Base-by-base conservation (phyloP, 2,329 filamentous ascomycete genomes). In the Zymoseptoria tritici region DNA sequence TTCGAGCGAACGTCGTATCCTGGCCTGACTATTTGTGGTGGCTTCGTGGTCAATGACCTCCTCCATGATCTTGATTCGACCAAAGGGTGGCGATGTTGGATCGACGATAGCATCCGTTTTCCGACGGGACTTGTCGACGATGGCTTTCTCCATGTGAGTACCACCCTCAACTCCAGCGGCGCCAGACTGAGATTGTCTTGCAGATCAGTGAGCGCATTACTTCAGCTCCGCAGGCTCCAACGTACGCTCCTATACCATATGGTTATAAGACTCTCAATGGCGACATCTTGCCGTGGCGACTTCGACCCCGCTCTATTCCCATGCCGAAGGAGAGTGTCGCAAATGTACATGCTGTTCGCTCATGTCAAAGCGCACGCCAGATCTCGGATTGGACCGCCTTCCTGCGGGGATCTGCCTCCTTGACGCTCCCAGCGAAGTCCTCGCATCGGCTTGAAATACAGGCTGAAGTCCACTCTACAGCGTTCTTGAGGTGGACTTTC, bases 71-170 rank as follows among this genome's bases (percentile, higher is more conserved):
- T 64, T 20, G 50, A 26, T 22, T 65, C 64, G 1, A 21, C 55
- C 1, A 54, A 60, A 5, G 61, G 57, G 5, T 75, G 72, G 72
- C 42, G 57, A 50, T 66, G 63, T 4, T 62, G 64, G 16, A 57
- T 69, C 0, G 66, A 73, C 55, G 57, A 67, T n/a, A 64, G 59
- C 55, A 66, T 67, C 3, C 19, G 50, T 1, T 72, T 73, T 53
- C 70, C 69, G 2, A 70, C 59, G 2, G 72, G 69, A 9, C 56
- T 70, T 9, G 57, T 69, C 0, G 74, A 77, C 24, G 76, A 78
- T 62, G 71, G 70, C 1, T 78, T 78, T 60, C 68, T 78, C 3
- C 75, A 78, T 67, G 73, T 77, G 63, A 67, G 69, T 49, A 21
- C 26, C 26, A 29, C 26, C 26, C 26, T 29, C 7, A 19, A 2